Percentiles rank a stretch among this genome's conserved stretches.
phyloP scores from a whole-genome alignment of 176 grass and related monocot genomes.

The Cocos nucifera region DNA sequence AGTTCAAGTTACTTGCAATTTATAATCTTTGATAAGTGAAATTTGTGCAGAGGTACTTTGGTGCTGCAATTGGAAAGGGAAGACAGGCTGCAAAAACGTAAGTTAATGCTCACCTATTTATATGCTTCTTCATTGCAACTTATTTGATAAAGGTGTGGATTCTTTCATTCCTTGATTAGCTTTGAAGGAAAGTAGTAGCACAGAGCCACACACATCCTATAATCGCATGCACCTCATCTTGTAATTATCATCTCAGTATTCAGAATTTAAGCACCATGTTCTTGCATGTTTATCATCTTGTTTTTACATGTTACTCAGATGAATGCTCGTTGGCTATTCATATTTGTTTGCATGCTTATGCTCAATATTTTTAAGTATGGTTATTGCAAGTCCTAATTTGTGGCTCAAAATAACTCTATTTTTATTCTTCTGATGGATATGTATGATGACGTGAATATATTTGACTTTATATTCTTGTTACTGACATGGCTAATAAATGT shows the following conservation, averaged over 20 bases:
- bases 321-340: no score
- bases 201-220: background rate
- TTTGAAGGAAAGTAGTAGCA: no score
- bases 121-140: constrained; percentile 5
- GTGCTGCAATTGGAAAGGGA: constrained; percentile 68
- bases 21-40: constrained; percentile 23
- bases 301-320: no score
- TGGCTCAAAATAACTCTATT: no score
- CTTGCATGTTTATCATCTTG: no score
- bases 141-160: background rate
- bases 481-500: background rate
- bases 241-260: no score
- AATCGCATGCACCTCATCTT: background rate
- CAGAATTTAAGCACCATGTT: no score
- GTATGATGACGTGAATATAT: background rate
- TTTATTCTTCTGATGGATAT: background rate
- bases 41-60: constrained; percentile 57
- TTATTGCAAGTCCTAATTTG: no score
- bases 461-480: background rate
- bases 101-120: constrained; percentile 7
- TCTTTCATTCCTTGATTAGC: background rate
- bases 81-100: constrained; percentile 88
- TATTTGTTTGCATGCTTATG: no score
- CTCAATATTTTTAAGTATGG: no score
- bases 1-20: background rate